phyloP scores from a whole-genome alignment of 2,329 filamentous ascomycete genomes.

The Aspergillus sp. region DNA sequence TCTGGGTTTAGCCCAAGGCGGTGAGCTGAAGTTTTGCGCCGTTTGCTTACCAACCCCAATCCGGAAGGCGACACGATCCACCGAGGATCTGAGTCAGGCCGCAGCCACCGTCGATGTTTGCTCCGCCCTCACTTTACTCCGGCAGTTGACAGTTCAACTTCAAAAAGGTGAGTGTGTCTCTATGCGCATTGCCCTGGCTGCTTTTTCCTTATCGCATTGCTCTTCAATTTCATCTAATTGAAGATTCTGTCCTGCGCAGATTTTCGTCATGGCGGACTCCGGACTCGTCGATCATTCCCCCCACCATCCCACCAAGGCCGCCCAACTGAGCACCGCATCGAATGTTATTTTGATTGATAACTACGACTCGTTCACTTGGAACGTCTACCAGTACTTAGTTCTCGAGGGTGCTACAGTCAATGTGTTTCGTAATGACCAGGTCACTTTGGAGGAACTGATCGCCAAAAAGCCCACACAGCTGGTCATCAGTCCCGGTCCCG shows the following conservation, averaged over 20 bases:
- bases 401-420: conserved; percentile 92
- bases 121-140: neutral
- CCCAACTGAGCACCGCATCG: conserved; percentile 73
- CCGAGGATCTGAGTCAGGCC: conserved; percentile 1
- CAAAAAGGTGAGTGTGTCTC: neutral
- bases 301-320: conserved; percentile 70
- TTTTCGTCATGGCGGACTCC: conserved; percentile 36
- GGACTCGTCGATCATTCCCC: conserved; percentile 79
- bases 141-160: neutral
- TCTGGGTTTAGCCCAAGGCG: conserved; percentile 39
- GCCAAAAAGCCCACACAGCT: conserved; percentile 85
- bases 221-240: neutral
- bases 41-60: conserved; percentile 15
- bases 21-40: conserved; percentile 28
- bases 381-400: conserved; percentile 96
- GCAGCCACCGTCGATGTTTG: neutral
- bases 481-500: conserved; percentile 91
- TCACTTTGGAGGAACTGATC: conserved; percentile 80
- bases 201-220: neutral
- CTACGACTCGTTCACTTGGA: conserved; percentile 99
- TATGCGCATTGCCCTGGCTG: neutral
- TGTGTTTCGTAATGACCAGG: conserved; percentile 89
- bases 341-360: conserved; percentile 98
- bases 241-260: conserved; percentile 36
- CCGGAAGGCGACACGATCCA: neutral